A percentile compares a stretch with the other conserved stretches of the same genome.
Conservation (phyloP, 352 stramenopile species). For the Globisporangium cederbergense region DNA sequence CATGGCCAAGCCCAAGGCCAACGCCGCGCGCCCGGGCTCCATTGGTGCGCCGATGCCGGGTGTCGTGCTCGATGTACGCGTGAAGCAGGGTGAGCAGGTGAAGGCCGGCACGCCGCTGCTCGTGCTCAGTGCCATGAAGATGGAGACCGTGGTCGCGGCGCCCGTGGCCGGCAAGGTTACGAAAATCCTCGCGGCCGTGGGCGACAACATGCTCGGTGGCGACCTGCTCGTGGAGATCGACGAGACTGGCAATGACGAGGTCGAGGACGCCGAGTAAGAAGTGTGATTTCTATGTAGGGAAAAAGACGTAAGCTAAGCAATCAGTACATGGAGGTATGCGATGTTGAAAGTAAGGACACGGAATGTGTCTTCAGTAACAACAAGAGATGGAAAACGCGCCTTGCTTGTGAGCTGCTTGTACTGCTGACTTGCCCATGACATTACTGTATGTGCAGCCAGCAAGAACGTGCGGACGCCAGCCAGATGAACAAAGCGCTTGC, state of each 20-base stretch:
- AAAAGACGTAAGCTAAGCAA: background rate
- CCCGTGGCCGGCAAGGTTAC: conserved; percentile 90
- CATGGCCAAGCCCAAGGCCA: conserved; percentile 83
- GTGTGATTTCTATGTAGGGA: conserved; percentile 1
- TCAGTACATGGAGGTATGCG: too few relatives aligned
- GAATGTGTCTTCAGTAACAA: too few relatives aligned
- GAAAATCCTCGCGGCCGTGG: conserved; percentile 87
- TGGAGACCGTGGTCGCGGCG: conserved; percentile 95
- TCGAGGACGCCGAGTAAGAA: conserved; percentile 19
- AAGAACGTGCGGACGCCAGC: too few relatives aligned
- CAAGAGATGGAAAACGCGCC: too few relatives aligned
- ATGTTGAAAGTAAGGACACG: too few relatives aligned
- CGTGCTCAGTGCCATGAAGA: conserved; percentile 98
- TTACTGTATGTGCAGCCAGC: too few relatives aligned
- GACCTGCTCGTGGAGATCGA: conserved; percentile 96
- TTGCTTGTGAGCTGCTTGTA: too few relatives aligned
- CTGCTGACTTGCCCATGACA: too few relatives aligned
- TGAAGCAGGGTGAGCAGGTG: conserved; percentile 91
- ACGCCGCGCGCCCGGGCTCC: conserved; percentile 64
- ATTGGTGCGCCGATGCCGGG: conserved; percentile 97
- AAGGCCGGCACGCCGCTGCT: conserved; percentile 92
- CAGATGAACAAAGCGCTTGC: too few relatives aligned
- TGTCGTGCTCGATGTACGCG: conserved; percentile 94
- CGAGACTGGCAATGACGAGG: conserved; percentile 60
- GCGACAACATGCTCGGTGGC: conserved; percentile 93